Evolutionary conservation across 371 early-diverging fungal species (phyloP).

Genomic region (Mucor circinelloides): DNA sequence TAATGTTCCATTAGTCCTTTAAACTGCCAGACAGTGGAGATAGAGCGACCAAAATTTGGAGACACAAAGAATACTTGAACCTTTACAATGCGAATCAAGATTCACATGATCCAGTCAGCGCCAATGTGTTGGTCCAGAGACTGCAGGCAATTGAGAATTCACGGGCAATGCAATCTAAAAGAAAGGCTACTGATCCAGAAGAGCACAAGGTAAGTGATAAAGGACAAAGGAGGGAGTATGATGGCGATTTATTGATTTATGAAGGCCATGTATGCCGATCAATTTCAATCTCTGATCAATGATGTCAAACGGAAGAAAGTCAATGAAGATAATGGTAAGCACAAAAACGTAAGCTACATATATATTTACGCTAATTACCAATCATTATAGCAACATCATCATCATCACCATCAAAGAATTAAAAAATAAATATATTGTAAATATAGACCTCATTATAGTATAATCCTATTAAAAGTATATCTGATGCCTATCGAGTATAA

Average conservation of each 20-base stretch:
- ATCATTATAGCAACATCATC: too few relatives aligned
- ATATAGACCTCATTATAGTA: too few relatives aligned
- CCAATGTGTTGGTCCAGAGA: constrained; percentile 10
- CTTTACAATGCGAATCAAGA: constrained; percentile 30
- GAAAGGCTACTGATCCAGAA: constrained; percentile 10
- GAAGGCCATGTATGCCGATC: constrained; percentile 17
- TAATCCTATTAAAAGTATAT: too few relatives aligned
- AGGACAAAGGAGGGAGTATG: not conserved
- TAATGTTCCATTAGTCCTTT: not conserved
- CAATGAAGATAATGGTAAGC: not conserved
- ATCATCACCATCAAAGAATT: too few relatives aligned
- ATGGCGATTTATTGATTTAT: not conserved
- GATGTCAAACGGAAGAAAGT: not conserved
- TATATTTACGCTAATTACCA: too few relatives aligned
- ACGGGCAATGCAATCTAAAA: constrained; percentile 1
- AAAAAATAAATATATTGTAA: too few relatives aligned
- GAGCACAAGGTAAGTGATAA: constrained; percentile 15
- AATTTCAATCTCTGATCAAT: constrained; percentile 15
- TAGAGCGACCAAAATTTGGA: constrained; percentile 17
- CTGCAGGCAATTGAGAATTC: constrained; percentile 13
- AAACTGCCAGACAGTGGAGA: constrained; percentile 27
- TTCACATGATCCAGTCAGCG: constrained; percentile 19
- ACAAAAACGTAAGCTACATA: too few relatives aligned
- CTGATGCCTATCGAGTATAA: too few relatives aligned
- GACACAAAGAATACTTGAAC: constrained; percentile 28